phyloP scores from a whole-genome alignment of 768 basidiomycete species.

The Podaxis sp. region DNA sequence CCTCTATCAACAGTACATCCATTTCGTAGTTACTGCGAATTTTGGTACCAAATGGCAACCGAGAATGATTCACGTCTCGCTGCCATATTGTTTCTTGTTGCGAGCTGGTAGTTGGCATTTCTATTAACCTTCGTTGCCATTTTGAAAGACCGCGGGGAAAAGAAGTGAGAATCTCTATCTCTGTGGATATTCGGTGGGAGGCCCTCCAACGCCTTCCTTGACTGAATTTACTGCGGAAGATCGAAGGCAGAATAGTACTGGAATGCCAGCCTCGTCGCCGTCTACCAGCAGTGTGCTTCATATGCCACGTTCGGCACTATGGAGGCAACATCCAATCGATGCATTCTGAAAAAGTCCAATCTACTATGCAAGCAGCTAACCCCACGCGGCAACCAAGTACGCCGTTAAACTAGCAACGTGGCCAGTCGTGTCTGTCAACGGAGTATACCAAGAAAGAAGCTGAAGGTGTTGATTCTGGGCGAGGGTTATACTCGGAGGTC shows the following conservation, averaged over 20 bases:
- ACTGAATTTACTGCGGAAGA: not conserved
- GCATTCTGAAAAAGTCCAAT: no score
- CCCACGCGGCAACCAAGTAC: not conserved
- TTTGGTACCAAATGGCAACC: no score
- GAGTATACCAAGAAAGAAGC: not conserved
- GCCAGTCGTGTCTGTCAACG: not conserved
- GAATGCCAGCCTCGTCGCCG: not conserved
- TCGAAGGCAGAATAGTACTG: not conserved
- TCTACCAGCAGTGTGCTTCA: no score
- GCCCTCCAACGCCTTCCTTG: not conserved
- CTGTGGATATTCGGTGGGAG: not conserved
- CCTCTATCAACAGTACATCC: no score
- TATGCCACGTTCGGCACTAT: no score
- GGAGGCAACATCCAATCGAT: no score
- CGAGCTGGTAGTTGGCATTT: not conserved
- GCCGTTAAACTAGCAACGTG: not conserved
- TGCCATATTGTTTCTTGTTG: not conserved
- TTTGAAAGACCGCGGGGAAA: conserved; percentile 10
- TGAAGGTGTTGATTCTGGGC: not conserved
- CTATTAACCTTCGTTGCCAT: not conserved
- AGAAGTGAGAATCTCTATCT: not conserved
- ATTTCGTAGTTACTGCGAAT: no score
- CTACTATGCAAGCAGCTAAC: no score
- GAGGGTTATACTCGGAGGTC: not conserved
- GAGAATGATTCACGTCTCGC: no score